These are phyloP conservation scores for Chenopodium album DNA, from an alignment of 148 eudicot species.

Conservation along the genomic window DNA sequence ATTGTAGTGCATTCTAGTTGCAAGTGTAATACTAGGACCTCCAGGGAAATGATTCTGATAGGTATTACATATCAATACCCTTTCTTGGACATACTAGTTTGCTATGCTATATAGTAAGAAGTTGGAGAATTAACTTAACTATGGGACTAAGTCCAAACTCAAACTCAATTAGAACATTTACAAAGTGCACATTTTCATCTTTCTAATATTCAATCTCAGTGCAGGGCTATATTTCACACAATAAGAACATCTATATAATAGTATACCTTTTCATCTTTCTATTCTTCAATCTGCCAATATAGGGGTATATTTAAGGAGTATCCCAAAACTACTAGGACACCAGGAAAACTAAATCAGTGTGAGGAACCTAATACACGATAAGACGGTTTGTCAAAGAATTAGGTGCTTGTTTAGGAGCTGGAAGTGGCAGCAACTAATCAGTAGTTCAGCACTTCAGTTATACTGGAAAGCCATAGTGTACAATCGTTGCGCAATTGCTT, in stretches of 20 bases:
- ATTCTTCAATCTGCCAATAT: not conserved
- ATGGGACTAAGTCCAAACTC: not conserved
- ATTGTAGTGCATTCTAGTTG: not conserved
- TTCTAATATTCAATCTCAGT: too few relatives aligned
- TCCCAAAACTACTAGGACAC: not conserved
- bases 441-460: not conserved
- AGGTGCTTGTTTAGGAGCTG: not conserved
- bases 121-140: not conserved
- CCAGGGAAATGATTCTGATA: too few relatives aligned
- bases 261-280: not conserved
- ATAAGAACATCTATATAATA: too few relatives aligned
- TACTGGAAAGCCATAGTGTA: not conserved
- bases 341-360: not conserved
- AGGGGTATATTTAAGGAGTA: not conserved
- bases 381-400: not conserved
- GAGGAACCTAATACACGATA: not conserved
- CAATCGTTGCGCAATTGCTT: too few relatives aligned
- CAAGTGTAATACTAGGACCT: not conserved
- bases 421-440: not conserved
- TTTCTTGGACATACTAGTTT: not conserved
- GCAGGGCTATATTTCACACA: too few relatives aligned
- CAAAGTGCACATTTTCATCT: too few relatives aligned
- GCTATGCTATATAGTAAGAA: not conserved
- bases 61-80: not conserved
- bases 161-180: too few relatives aligned